Evolutionary conservation across 2,329 filamentous ascomycete genomes (phyloP).

Genomic region (Colletotrichum sp.): DNA sequence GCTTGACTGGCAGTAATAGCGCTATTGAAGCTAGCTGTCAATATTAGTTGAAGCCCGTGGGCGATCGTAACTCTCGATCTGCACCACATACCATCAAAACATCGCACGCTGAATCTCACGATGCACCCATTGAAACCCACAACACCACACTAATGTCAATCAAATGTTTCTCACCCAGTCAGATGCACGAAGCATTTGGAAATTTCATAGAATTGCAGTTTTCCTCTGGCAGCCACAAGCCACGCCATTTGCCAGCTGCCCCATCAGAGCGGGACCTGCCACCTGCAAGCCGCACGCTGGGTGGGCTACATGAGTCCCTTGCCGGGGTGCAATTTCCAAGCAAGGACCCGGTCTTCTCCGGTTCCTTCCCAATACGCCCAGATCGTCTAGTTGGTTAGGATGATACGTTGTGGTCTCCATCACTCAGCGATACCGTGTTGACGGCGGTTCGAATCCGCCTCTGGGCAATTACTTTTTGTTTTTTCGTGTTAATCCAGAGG

Average conservation of each 20-base stretch:
- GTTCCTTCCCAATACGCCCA: neutral
- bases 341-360: neutral
- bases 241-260: neutral
- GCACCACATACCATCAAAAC: neutral
- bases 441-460: constrained; percentile 23
- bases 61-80: neutral
- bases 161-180: neutral
- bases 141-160: neutral
- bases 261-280: neutral
- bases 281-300: neutral
- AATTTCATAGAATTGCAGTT: neutral
- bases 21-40: neutral
- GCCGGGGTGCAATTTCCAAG: neutral
- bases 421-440: constrained; percentile 19
- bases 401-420: constrained; percentile 20
- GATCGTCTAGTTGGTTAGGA: constrained; percentile 23
- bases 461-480: constrained; percentile 1
- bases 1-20: neutral
- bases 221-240: neutral
- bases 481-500: neutral
- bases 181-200: neutral
- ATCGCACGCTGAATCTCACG: neutral
- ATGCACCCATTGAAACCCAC: neutral
- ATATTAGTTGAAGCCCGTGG: neutral
- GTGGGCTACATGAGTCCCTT: neutral